Evolutionary conservation across 139 green algal genomes (phyloP).

Genomic region (Tetradesmus lagerheimii): DNA sequence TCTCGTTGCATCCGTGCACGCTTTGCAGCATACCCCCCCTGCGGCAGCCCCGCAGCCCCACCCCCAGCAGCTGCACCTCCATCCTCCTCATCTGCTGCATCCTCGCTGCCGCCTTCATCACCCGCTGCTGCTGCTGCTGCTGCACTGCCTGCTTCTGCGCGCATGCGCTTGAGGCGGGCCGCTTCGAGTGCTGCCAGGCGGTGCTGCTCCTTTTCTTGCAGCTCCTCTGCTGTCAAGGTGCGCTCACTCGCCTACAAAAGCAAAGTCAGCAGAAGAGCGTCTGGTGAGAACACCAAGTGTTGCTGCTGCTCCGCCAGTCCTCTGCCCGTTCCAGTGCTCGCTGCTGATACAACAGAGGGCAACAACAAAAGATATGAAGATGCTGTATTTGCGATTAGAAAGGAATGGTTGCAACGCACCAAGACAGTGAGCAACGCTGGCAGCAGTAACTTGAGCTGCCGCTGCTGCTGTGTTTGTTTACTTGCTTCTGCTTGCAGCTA

Average conservation of each 20-base stretch:
- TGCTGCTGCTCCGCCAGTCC: too few species aligned
- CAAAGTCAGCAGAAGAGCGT: too few species aligned
- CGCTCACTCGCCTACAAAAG: conserved; percentile 61
- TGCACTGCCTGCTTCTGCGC: conserved; percentile 43
- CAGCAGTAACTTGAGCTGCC: too few species aligned
- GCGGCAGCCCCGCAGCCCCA: conserved; percentile 41
- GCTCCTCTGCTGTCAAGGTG: conserved; percentile 78
- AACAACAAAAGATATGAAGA: too few species aligned
- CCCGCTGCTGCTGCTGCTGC: conserved; percentile 35
- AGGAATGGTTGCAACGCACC: background rate
- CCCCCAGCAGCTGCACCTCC: background rate
- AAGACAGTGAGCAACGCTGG: too few species aligned
- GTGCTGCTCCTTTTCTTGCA: conserved; percentile 67
- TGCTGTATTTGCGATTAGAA: too few species aligned
- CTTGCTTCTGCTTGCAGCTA: too few species aligned
- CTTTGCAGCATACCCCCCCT: conserved; percentile 40
- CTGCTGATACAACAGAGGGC: too few species aligned
- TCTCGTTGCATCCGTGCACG: background rate
- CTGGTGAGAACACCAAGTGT: too few species aligned
- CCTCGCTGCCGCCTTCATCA: conserved; percentile 38
- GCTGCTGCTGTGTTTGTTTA: too few species aligned
- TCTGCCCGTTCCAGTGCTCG: too few species aligned
- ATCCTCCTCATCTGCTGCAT: conserved; percentile 13
- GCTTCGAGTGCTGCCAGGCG: conserved; percentile 83
- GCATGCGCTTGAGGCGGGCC: conserved; percentile 78